Base-by-base conservation (phyloP, 1,139 yeast genomes). In the Nakaseomyces kungkrabaensis region DNA sequence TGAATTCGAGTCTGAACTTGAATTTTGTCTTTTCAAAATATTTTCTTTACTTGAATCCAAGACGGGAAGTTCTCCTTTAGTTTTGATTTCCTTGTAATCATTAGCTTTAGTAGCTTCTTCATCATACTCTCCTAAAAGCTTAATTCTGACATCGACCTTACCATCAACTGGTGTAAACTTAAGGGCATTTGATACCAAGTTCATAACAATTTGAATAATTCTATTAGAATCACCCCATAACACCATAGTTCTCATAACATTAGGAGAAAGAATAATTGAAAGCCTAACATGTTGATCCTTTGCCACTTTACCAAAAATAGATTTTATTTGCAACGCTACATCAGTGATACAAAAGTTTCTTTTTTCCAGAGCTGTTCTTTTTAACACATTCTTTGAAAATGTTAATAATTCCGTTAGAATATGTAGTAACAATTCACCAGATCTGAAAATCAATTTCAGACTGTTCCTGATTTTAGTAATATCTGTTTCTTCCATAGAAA, bases 81-180 rank as follows among this genome's bases (percentile, higher is more conserved):
- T 60, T 51, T 56, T 70, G 9, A 75, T 79, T 33, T 68, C 60
- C 42, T 64, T 65, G 54, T 62, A 72, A 38, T 71, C 60, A 13
- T 54, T 55, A 2, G 49, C 52, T 48, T 60, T 59, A 41, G 79
- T 74, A 51, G 63, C 63, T 26, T 62, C 72, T 56, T 75, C 73
- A 59, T 85, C 94, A 61, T 84, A 84, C 61, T 81, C 85, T 25
- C 94, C 94, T 29, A 82, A 55, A n/a, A 84, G 67, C 55, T 74
- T 77, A 54, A 87, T 77, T 0, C 76, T 65, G 1, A 89, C 92
- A 31, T 76, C 76, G 13, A 92, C 95, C 13, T 77, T 74, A 1
- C 97, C 97, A 55, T 87, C 88, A 22, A 79, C 82, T 0, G 95
- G 95, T 0, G 97, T 89, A 60, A 90, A 90, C 61, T 90, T 90